These are phyloP conservation scores for Cadophora gregata DNA, from an alignment of 2,329 filamentous ascomycete genomes.

Conservation along the genomic window DNA sequence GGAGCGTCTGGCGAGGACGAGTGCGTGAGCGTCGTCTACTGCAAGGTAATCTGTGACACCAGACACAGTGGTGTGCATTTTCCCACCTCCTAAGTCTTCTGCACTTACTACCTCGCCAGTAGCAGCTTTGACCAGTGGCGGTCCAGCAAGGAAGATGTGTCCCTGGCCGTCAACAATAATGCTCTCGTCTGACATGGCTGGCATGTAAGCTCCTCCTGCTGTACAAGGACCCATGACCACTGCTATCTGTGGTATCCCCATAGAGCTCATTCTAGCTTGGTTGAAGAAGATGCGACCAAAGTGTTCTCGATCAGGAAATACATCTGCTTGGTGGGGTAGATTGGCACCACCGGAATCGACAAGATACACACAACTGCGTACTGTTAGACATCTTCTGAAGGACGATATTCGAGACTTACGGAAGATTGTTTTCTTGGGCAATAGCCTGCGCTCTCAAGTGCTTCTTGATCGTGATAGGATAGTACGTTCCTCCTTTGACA, in stretches of 20 bases:
- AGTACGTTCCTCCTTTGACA: constrained; percentile 97
- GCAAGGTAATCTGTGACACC: constrained; percentile 96
- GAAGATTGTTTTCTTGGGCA: constrained; percentile 81
- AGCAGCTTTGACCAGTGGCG: constrained; percentile 92
- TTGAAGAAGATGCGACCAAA: constrained; percentile 98
- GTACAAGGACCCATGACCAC: constrained; percentile 99
- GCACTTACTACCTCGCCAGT: constrained; percentile 91
- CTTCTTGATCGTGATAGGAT: constrained; percentile 97
- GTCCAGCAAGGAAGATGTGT: constrained; percentile 96
- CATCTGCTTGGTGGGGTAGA: constrained; percentile 91
- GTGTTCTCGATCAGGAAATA: constrained; percentile 93
- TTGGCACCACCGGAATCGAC: constrained; percentile 97
- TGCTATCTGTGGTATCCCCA: constrained; percentile 89
- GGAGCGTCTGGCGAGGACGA: constrained; percentile 83
- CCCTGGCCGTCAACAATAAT: constrained; percentile 96
- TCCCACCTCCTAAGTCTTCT: constrained; percentile 89
- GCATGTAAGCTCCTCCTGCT: constrained; percentile 93
- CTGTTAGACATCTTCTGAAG: constrained; percentile 3
- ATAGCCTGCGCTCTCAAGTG: constrained; percentile 91
- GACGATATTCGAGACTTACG: constrained; percentile 52
- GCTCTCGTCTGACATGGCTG: constrained; percentile 95
- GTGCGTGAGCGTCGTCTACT: constrained; percentile 89
- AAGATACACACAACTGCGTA: constrained; percentile 80
- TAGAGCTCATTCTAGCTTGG: constrained; percentile 88
- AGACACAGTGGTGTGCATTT: constrained; percentile 87